These are phyloP conservation scores for Bryum argenteum DNA, from an alignment of 225 moss, liverwort and hornwort species.

Conservation along the genomic window DNA sequence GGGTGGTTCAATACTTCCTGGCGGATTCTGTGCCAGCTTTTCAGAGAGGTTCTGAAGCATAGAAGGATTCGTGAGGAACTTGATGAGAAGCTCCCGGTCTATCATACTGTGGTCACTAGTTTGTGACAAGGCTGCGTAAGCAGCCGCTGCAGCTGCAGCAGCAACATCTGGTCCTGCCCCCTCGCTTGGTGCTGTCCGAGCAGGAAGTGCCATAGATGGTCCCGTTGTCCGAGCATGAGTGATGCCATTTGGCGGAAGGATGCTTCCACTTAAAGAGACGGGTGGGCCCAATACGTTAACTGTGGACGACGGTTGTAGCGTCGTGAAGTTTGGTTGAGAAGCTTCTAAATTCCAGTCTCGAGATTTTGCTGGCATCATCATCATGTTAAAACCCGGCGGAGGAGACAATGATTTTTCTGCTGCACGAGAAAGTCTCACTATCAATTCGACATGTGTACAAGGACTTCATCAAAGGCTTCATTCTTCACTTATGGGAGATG, in stretches of 20 bases:
- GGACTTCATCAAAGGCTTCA: not conserved
- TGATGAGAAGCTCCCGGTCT: constrained; percentile 85
- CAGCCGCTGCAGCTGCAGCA: constrained; percentile 82
- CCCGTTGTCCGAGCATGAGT: constrained; percentile 26
- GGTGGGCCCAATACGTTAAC: constrained; percentile 27
- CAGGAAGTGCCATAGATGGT: constrained; percentile 21
- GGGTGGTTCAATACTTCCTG: constrained; percentile 42
- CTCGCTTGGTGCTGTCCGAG: constrained; percentile 35
- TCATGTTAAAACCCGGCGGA: constrained; percentile 53
- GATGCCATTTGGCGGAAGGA: constrained; percentile 39
- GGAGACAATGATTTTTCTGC: constrained; percentile 48
- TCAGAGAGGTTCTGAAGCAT: constrained; percentile 73
- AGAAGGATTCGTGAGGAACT: constrained; percentile 85
- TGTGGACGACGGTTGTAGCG: constrained; percentile 27
- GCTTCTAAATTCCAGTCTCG: constrained; percentile 54
- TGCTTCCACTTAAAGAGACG: constrained; percentile 30
- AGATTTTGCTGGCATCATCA: constrained; percentile 35
- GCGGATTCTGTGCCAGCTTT: constrained; percentile 55
- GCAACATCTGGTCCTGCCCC: constrained; percentile 73
- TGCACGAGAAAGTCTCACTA: constrained; percentile 42
- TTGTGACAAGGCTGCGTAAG: constrained; percentile 77
- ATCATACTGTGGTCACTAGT: constrained; percentile 83
- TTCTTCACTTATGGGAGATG: not conserved
- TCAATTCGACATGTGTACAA: not conserved
- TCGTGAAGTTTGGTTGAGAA: constrained; percentile 31